Evolutionary conservation across 768 basidiomycete species (phyloP), one percentile per base, ranked within the genome.

Genomic region (Cubamyces lactineus): DNA sequence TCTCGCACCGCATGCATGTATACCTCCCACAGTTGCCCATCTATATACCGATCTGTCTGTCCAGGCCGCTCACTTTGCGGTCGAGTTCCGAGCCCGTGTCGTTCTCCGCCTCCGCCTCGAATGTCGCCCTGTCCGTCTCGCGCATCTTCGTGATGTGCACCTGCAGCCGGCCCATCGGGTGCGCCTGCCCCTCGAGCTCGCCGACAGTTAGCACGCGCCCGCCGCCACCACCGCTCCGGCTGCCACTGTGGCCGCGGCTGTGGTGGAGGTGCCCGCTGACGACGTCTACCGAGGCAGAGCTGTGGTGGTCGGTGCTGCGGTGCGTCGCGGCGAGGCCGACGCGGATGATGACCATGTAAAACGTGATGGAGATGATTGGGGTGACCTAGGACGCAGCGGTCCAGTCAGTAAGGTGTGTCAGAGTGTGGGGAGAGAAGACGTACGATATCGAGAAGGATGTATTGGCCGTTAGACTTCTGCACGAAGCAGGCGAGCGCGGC

Each of bases 301-400:
- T 11, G 34, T 34, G 34, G 40, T 58, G 57, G 21, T 59, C 40
- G 1, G 15, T 30, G 41, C 49, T 59, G 12, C 57, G 49, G 12
- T 34, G 12, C 5, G 55, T 41, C 24, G 53, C 39, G n/a, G 61
- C 30, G 24, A 66, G 59, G 2, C 67, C 67, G 42, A 67, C 62
- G 13, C 67, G 67, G 45, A 71, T 60, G 59, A 71, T 67, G 42
- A 69, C 64, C 69, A 71, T 70, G 56, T 66, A 71, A 56, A 71
- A 71, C 17, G 69, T 58, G 24, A 71, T 66, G 6, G 70, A 70
- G 17, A 71, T 68, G 53, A 69, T 70, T 6, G 70, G 68, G 57
- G 64, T 66, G 17, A 64, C 60, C 70, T 71, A 38, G n/a, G n/a
- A n/a, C 6, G 2, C 6, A 41, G 19, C 48, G 28, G 1, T 5